Evolutionary conservation across 2,329 filamentous ascomycete genomes (phyloP).

Genomic region (Aspergillus calidoustus): DNA sequence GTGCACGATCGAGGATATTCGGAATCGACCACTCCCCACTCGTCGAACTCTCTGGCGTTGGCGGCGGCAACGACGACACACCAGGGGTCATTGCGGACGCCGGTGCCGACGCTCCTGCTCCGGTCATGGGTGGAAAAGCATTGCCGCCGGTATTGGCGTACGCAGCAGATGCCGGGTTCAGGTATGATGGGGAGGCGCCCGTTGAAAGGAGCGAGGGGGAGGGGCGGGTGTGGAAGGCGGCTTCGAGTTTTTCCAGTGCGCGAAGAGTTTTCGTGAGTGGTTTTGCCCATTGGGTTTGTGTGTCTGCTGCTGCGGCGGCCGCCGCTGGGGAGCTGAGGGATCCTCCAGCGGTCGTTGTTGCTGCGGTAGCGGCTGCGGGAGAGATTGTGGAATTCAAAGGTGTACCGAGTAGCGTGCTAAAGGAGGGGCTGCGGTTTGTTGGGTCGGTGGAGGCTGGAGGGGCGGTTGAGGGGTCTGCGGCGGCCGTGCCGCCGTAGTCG

Average conservation of each 20-base stretch:
- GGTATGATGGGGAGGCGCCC: slow-evolving; percentile 27
- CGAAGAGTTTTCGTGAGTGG: slow-evolving; percentile 52
- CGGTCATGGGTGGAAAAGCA: slow-evolving; percentile 8
- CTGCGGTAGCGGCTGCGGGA: slow-evolving; percentile 35
- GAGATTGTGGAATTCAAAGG: slow-evolving; percentile 30
- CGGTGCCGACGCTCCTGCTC: background rate
- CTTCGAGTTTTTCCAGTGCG: slow-evolving; percentile 51
- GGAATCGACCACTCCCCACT: slow-evolving; percentile 53
- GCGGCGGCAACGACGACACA: slow-evolving; percentile 45
- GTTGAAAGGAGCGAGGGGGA: slow-evolving; percentile 19
- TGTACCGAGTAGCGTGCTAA: slow-evolving; percentile 28
- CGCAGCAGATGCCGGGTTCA: slow-evolving; percentile 20
- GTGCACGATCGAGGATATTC: slow-evolving; percentile 50
- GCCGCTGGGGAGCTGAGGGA: slow-evolving; percentile 23
- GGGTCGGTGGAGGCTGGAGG: slow-evolving; percentile 9
- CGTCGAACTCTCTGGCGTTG: slow-evolving; percentile 54
- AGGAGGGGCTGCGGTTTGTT: slow-evolving; percentile 17
- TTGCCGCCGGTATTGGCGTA: slow-evolving; percentile 20
- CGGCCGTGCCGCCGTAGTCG: slow-evolving; percentile 25
- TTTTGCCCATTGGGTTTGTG: slow-evolving; percentile 51
- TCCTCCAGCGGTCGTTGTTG: slow-evolving; percentile 21
- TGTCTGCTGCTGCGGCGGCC: slow-evolving; percentile 34
- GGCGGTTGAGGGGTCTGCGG: slow-evolving; percentile 18
- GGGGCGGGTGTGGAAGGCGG: slow-evolving; percentile 39
- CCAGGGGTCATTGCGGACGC: slow-evolving; percentile 38